Conservation (phyloP, 495 filamentous ascomycete genomes). For the Apiosordaria backusii region DNA sequence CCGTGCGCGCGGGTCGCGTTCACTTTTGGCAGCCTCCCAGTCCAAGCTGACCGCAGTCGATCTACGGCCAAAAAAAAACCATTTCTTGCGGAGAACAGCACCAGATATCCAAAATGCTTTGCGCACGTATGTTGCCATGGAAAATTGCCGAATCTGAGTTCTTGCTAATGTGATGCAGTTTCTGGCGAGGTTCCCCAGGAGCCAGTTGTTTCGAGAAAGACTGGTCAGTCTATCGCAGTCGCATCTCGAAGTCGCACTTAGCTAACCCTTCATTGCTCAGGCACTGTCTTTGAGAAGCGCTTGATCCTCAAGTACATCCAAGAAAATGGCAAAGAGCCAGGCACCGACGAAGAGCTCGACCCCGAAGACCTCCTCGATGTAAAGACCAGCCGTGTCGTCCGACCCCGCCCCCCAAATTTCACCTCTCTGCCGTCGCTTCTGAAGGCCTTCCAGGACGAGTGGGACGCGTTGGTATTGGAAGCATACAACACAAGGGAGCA, state of each 20-base stretch:
- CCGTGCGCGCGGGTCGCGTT: not conserved
- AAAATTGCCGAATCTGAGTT: not conserved
- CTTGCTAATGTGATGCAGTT: constrained; percentile 50
- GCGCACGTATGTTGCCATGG: constrained; percentile 56
- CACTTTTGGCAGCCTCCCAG: not conserved
- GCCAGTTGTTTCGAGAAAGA: constrained; percentile 92
- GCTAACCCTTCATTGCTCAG: constrained; percentile 43
- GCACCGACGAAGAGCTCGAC: constrained; percentile 84
- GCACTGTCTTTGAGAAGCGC: constrained; percentile 89
- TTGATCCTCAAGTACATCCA: constrained; percentile 92
- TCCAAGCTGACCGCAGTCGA: constrained; percentile 2
- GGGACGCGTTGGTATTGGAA: constrained; percentile 90
- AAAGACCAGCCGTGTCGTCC: constrained; percentile 74
- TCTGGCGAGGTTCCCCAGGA: constrained; percentile 95
- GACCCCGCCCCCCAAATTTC: constrained; percentile 87
- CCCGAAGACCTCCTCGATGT: constrained; percentile 83
- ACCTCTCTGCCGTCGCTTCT: constrained; percentile 97
- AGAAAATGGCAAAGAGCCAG: constrained; percentile 90
- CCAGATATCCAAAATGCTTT: constrained; percentile 54
- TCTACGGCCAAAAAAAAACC: not conserved
- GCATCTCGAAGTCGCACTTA: not conserved
- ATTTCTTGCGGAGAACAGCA: not conserved
- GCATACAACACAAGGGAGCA: constrained; percentile 86
- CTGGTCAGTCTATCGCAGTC: constrained; percentile 57
- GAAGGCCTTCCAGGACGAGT: constrained; percentile 96